Conservation (phyloP, 2,329 filamentous ascomycete species). For the Verruconis gallopava region DNA sequence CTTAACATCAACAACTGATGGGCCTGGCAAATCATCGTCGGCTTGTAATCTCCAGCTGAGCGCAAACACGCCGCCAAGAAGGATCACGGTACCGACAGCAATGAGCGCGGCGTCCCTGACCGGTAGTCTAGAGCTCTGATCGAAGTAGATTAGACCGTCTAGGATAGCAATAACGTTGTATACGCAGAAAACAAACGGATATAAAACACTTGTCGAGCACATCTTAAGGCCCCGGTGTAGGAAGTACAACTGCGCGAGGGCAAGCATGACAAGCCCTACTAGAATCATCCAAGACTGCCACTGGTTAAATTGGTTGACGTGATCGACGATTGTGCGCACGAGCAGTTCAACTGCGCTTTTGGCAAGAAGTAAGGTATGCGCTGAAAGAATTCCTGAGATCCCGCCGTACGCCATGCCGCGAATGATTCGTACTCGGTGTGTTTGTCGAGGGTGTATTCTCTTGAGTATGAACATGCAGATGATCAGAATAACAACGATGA, state of each 20-base stretch:
- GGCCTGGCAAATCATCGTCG: conserved; percentile 34
- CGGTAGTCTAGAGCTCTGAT: conserved; percentile 69
- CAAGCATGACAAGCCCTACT: conserved; percentile 64
- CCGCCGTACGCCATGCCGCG: conserved; percentile 80
- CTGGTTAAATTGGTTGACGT: conserved; percentile 82
- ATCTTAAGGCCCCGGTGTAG: conserved; percentile 87
- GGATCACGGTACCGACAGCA: conserved; percentile 70
- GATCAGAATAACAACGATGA: conserved; percentile 59
- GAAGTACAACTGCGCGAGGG: conserved; percentile 86
- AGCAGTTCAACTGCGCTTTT: conserved; percentile 94
- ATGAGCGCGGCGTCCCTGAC: conserved; percentile 68
- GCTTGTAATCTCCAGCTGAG: conserved; percentile 88
- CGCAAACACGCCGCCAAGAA: conserved; percentile 78
- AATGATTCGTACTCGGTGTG: conserved; percentile 56
- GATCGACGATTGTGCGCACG: conserved; percentile 72
- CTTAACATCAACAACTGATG: conserved; percentile 4
- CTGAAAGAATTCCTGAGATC: conserved; percentile 81
- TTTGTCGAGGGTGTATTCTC: conserved; percentile 29
- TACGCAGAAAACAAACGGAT: conserved; percentile 94
- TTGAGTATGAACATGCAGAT: conserved; percentile 29
- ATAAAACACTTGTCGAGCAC: conserved; percentile 88
- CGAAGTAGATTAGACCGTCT: conserved; percentile 93
- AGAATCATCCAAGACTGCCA: conserved; percentile 95
- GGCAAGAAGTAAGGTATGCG: conserved; percentile 82
- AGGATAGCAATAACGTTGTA: conserved; percentile 99